Evolutionary conservation across 495 filamentous ascomycete species (phyloP), one percentile per base, ranked within the genome.

Genomic region (Oidiodendron maius): DNA sequence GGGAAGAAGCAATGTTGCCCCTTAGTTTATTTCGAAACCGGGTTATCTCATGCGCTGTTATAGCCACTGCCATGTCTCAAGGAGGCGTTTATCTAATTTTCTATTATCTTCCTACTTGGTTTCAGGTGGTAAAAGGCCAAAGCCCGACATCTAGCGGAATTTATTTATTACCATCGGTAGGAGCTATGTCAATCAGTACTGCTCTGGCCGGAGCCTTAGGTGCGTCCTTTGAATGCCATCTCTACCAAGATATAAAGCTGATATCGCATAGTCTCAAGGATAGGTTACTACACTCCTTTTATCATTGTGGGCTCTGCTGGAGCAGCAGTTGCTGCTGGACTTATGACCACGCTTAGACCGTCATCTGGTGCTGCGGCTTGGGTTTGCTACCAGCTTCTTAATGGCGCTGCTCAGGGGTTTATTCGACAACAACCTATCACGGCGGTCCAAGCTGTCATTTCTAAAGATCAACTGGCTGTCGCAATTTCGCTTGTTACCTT

Each of bases 71-170:
- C 16, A 23, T 42, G 3, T 45, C 61, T 44, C 23, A 47, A 53
- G 43, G 30, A 21, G 54, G 50, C 8, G 56, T 73, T 20, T 15
- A 44, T 6, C 34, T 12, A 1, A 41, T 34, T 1, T 36, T 30
- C 17, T 87, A 81, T 62, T 83, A 85, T 71, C 64, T 95, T 18
- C 86, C 89, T 0, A 83, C 94, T 52, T 96, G 84, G 82, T 89
- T 91, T 66, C 87, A 93, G 64, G 79, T 77, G 4, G 80, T 82
- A 40, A 72, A 81, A 54, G 73, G 72, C 13, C 70, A 69, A 8
- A 67, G 67, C 13, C 75, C 81, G 2, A 63, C 74, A 20, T 64
- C 77, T 61, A 88, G 84, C 1, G 89, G 90, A 17, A 84, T 94
- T 59, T 78, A 79, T 64, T 77, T 76, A 16, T 59, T 85, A 8